Percentiles rank a stretch among this genome's conserved stretches.
These are phyloP conservation scores for Limonium bicolor DNA, from an alignment of 148 eudicot species.

Conservation along the genomic window DNA sequence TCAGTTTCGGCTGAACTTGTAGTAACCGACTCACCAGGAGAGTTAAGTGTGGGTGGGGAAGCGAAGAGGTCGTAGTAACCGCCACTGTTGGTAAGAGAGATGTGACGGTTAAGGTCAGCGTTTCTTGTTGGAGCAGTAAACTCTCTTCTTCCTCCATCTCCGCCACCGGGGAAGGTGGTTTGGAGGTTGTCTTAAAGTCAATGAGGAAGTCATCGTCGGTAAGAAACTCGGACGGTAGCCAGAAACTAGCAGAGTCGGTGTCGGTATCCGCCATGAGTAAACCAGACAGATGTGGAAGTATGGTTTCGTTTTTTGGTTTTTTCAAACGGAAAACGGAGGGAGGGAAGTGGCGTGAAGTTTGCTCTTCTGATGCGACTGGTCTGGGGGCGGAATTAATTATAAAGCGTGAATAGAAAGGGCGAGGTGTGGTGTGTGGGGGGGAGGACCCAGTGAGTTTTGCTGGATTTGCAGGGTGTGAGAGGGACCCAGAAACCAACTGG, in stretches of 20 bases:
- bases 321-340: background rate
- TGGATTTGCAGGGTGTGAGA: background rate
- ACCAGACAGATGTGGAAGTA: background rate
- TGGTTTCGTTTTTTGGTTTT: too few relatives aligned
- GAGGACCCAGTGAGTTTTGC: background rate
- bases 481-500: slow-evolving; percentile 3
- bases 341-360: background rate
- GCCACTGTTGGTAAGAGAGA: background rate
- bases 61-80: slow-evolving; percentile 4
- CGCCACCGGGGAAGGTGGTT: background rate
- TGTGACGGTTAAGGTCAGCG: slow-evolving; percentile 3
- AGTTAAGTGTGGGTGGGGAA: slow-evolving; percentile 8
- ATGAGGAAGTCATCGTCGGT: slow-evolving; percentile 34
- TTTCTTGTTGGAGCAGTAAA: too few relatives aligned
- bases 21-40: slow-evolving; percentile 24
- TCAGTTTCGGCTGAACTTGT: slow-evolving; percentile 37
- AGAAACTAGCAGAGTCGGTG: slow-evolving; percentile 24
- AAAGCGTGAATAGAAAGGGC: background rate
- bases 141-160: too few relatives aligned
- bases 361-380: background rate
- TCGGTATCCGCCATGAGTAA: slow-evolving; percentile 13
- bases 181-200: background rate
- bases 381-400: slow-evolving; percentile 15
- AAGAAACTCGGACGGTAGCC: slow-evolving; percentile 61
- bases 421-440: background rate